Evolutionary conservation across 1,139 yeast genomes (phyloP).

Genomic region (Suhomyces kunorum): DNA sequence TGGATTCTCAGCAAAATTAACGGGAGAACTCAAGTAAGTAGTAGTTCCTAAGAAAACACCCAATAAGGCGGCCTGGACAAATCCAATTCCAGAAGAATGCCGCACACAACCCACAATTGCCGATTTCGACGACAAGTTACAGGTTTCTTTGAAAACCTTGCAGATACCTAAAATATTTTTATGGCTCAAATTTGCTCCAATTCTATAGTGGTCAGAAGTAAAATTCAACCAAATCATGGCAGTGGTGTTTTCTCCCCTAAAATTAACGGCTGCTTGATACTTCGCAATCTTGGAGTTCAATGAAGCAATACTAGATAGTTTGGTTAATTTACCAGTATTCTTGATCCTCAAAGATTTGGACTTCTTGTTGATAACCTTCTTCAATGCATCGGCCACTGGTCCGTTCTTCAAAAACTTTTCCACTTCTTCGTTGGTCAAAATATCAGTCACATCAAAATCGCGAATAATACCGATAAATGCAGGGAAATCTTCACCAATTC

Average conservation of each 20-base stretch:
- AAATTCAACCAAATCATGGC: conserved; percentile 69
- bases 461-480: conserved; percentile 65
- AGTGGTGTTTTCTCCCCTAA: conserved; percentile 43
- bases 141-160: conserved; percentile 88
- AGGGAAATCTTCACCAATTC: conserved; percentile 74
- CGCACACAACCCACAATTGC: conserved; percentile 87
- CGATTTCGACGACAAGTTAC: conserved; percentile 71
- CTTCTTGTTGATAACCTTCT: conserved; percentile 49
- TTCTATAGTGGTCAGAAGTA: conserved; percentile 71
- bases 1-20: conserved; percentile 78
- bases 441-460: conserved; percentile 69
- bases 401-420: conserved; percentile 73
- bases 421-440: conserved; percentile 78
- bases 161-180: conserved; percentile 72
- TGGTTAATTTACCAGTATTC: conserved; percentile 67
- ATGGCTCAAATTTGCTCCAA: conserved; percentile 67
- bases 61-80: conserved; percentile 74
- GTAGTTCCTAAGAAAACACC: conserved; percentile 89
- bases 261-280: conserved; percentile 46
- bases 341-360: conserved; percentile 56
- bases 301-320: conserved; percentile 53
- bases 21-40: conserved; percentile 77
- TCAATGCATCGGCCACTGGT: conserved; percentile 62
- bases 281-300: conserved; percentile 46
- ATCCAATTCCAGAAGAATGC: conserved; percentile 83